A percentile compares a stretch with the other conserved stretches of the same genome.
Evolutionary conservation across 164 flowering plant genomes (phyloP).

Genomic region (Nelumbo lutea): DNA sequence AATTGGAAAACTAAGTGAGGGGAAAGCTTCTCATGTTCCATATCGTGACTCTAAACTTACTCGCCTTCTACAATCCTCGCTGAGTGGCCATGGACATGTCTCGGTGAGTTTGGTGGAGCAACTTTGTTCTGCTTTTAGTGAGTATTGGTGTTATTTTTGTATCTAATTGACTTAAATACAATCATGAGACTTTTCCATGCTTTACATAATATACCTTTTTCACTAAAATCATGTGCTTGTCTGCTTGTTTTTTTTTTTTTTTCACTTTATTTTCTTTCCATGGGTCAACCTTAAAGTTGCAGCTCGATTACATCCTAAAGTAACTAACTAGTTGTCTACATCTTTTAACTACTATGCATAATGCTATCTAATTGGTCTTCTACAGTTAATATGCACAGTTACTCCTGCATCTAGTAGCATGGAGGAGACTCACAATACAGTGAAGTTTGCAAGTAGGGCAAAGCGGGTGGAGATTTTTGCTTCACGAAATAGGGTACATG

Average conservation of each 20-base stretch:
- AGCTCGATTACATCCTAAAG: no score
- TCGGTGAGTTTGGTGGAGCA: slow-evolving; percentile 57
- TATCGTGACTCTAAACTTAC: slow-evolving; percentile 99
- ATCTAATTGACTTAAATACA: background rate
- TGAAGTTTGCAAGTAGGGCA: slow-evolving; percentile 97
- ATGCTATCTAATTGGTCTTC: slow-evolving; percentile 7
- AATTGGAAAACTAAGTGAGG: slow-evolving; percentile 95
- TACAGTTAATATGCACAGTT: slow-evolving; percentile 95
- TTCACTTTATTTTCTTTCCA: background rate
- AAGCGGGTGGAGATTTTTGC: slow-evolving; percentile 94
- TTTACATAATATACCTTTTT: background rate
- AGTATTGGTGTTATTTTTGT: background rate
- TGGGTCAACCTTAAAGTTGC: no score
- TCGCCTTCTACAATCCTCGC: slow-evolving; percentile 91
- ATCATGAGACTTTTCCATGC: slow-evolving; percentile 1
- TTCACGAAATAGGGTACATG: slow-evolving; percentile 80
- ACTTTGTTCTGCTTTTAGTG: slow-evolving; percentile 4
- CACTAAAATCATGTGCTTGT: background rate
- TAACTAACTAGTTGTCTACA: background rate
- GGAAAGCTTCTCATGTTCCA: slow-evolving; percentile 95
- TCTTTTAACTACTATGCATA: slow-evolving; percentile 1
- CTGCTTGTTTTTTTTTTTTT: background rate
- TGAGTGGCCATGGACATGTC: slow-evolving; percentile 97
- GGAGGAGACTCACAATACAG: slow-evolving; percentile 99
- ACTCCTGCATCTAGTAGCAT: slow-evolving; percentile 96